These are phyloP conservation scores for Pyrrhoderma noxium DNA, from an alignment of 1,284 basidiomycete genomes.

Conservation along the genomic window DNA sequence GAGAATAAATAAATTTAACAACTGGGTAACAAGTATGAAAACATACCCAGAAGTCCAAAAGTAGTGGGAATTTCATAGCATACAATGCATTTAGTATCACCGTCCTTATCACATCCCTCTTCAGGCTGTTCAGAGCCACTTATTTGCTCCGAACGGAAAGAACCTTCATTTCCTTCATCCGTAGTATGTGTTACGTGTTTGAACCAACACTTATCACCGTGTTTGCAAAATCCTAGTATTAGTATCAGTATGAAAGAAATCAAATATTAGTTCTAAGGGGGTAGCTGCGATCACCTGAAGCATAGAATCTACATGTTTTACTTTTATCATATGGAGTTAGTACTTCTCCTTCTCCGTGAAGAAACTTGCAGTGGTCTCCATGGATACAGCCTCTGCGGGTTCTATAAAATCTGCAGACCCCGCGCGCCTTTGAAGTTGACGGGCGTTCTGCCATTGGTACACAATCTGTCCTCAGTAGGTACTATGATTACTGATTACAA, in stretches of 20 bases:
- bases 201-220: constrained; percentile 68
- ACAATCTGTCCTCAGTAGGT: too few relatives aligned
- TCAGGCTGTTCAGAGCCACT: constrained; percentile 19
- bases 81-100: constrained; percentile 50
- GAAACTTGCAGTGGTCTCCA: constrained; percentile 63
- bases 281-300: constrained; percentile 40
- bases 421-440: constrained; percentile 40
- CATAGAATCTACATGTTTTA: constrained; percentile 60
- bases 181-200: constrained; percentile 34
- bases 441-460: constrained; percentile 23
- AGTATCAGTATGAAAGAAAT: not conserved
- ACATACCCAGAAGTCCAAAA: constrained; percentile 60
- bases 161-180: constrained; percentile 22
- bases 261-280: not conserved
- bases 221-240: constrained; percentile 53
- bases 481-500: too few relatives aligned
- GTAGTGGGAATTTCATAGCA: constrained; percentile 64
- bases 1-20: not conserved
- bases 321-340: constrained; percentile 60
- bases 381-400: constrained; percentile 58
- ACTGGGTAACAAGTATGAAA: not conserved
- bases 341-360: constrained; percentile 47
- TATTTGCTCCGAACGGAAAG: not conserved
- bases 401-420: constrained; percentile 55
- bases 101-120: constrained; percentile 27